Conservation (phyloP, 345 rosid genomes). For the Garcia nutans region DNA sequence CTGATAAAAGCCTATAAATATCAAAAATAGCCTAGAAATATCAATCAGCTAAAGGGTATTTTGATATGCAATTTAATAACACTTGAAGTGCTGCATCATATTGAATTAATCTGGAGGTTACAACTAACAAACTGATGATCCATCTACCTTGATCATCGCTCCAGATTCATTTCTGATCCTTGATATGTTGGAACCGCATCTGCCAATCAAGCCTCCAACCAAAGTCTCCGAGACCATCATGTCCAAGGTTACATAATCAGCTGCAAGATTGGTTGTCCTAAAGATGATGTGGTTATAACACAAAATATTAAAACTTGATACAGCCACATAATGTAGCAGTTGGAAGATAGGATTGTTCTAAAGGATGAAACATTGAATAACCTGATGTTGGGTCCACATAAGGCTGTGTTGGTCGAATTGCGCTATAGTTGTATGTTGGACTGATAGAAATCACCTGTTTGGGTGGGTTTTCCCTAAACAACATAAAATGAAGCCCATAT, state of each 20-base stretch:
- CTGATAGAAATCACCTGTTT: constrained; percentile 59
- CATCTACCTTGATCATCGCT: constrained; percentile 54
- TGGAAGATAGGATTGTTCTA: constrained; percentile 7
- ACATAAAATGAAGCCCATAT: background rate
- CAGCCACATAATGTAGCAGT: constrained; percentile 33
- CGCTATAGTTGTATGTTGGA: constrained; percentile 52
- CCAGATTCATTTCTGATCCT: constrained; percentile 68
- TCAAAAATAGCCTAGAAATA: background rate
- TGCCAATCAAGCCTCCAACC: constrained; percentile 67
- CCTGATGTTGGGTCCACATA: constrained; percentile 55
- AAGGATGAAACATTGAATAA: constrained; percentile 28
- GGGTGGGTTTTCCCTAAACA: constrained; percentile 59
- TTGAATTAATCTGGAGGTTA: background rate
- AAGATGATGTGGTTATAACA: constrained; percentile 55
- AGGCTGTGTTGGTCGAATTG: constrained; percentile 39
- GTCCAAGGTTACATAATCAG: constrained; percentile 60
- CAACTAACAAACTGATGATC: background rate
- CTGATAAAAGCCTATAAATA: background rate
- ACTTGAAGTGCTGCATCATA: background rate
- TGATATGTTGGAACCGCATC: constrained; percentile 63
- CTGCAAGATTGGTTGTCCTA: constrained; percentile 71
- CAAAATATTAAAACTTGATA: constrained; percentile 45
- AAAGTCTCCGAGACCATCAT: constrained; percentile 58
- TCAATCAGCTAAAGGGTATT: background rate
- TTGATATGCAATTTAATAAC: background rate